Conservation (phyloP, 169 alveolate species). For the Cryptosporidium xiaoi region DNA sequence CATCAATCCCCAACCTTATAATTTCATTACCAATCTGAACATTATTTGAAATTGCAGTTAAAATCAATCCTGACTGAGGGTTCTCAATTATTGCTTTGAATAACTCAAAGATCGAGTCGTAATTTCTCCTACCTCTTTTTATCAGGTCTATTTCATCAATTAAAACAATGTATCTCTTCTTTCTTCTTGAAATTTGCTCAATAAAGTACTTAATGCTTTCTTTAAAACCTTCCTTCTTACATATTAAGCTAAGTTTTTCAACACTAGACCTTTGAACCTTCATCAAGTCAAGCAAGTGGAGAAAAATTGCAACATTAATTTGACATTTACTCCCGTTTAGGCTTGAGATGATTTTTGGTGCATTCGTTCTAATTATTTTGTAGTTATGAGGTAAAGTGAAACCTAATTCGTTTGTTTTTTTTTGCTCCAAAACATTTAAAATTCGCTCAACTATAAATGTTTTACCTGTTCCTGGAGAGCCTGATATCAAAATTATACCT, state of each 20-base stretch:
- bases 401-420: background rate
- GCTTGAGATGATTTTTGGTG: slow-evolving; percentile 49
- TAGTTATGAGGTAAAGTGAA: slow-evolving; percentile 13
- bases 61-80: slow-evolving; percentile 34
- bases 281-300: slow-evolving; percentile 7
- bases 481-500: slow-evolving; percentile 45
- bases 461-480: slow-evolving; percentile 74
- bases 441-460: slow-evolving; percentile 36
- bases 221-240: slow-evolving; percentile 16
- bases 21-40: slow-evolving; percentile 42
- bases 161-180: slow-evolving; percentile 19
- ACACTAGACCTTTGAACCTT: slow-evolving; percentile 15
- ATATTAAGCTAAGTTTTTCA: slow-evolving; percentile 35
- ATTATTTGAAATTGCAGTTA: slow-evolving; percentile 27
- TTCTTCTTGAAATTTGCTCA: slow-evolving; percentile 4
- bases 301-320: slow-evolving; percentile 8
- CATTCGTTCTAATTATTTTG: slow-evolving; percentile 39
- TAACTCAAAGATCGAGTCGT: slow-evolving; percentile 14
- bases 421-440: slow-evolving; percentile 21
- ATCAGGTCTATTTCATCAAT: slow-evolving; percentile 61
- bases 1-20: slow-evolving; percentile 6
- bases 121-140: background rate
- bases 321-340: background rate
- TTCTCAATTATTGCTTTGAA: slow-evolving; percentile 24
- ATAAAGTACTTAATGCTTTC: slow-evolving; percentile 37